Conservation (phyloP, 2,329 filamentous ascomycete species). For the Penicillium brevicompactum region DNA sequence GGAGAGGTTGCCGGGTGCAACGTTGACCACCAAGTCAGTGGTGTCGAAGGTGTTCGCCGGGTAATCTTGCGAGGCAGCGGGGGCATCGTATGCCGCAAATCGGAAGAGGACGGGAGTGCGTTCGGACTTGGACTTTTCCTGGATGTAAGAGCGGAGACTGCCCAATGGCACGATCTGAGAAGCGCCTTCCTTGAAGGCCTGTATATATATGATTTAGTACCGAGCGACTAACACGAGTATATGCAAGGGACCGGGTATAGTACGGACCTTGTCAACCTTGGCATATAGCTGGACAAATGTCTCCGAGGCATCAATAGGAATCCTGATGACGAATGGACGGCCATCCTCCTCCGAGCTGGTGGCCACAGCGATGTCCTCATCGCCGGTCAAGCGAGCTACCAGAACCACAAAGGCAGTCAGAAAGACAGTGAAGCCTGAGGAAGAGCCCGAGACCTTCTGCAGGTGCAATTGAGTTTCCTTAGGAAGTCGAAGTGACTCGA, state of each 20-base stretch:
- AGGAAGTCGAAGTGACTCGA: conserved; percentile 44
- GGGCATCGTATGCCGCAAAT: conserved; percentile 51
- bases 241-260: neutral
- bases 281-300: conserved; percentile 43
- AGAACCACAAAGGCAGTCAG: conserved; percentile 48
- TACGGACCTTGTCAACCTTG: conserved; percentile 43
- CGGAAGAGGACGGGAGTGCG: conserved; percentile 47
- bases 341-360: conserved; percentile 47
- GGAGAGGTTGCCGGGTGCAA: conserved; percentile 30
- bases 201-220: conserved; percentile 18
- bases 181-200: conserved; percentile 44
- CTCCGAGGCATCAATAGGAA: conserved; percentile 44
- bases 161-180: conserved; percentile 47
- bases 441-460: conserved; percentile 39
- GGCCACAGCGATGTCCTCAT: conserved; percentile 52
- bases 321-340: conserved; percentile 48
- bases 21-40: conserved; percentile 45
- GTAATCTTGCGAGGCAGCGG: conserved; percentile 44
- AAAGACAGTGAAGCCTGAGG: conserved; percentile 44
- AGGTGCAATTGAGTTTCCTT: conserved; percentile 40
- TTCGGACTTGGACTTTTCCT: conserved; percentile 43
- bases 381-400: conserved; percentile 50
- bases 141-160: conserved; percentile 43
- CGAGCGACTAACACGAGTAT: neutral
- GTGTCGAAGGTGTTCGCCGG: conserved; percentile 47